Evolutionary conservation across 2,329 filamentous ascomycete genomes (phyloP), one percentile per base, ranked within the genome.

Genomic region (Aspergillus hortae): DNA sequence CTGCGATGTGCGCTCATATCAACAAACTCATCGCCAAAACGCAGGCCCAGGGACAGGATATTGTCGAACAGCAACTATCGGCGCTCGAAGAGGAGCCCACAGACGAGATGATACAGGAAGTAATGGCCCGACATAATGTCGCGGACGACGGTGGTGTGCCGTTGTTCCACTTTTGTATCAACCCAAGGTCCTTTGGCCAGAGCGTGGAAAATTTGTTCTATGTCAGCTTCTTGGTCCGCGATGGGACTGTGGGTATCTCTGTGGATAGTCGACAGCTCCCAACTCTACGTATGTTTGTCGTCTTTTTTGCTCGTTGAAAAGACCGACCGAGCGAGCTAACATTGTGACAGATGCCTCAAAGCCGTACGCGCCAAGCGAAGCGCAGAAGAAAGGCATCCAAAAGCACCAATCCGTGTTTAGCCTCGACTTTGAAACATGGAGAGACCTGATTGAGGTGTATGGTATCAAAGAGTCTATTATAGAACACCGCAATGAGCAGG

Each of bases 191-290:
- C 0, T 99, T 97, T 63, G 90, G 90, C 0, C 94, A 99, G 71
- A 96, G 91, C 0, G 86, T 99, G 6, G 94, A 99, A 68, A 99
- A 99, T 63, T 78, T 99, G 62, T 99, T 99, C 71, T 97, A 97
- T 68, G 83, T 96, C 61, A 95, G 90, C 67, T 99, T 99, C 66
- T 75, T 99, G 55, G 90, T 97, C 54, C 85, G 89, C 52, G 94
- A 99, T 71, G 91, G 91, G 10, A 84, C 82, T 54, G 82, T 91
- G 5, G 84, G 83, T 32, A 79, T 99, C n/a, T 78, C 82, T 3
- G 81, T 84, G 51, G 92, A 96, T 64, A 80, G 84, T 11, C 75
- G 87, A 54, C 85, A 82, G 1, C 74, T 96, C 40, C 92, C 92
- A n/a, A 84, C 90, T 19, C 71, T 97, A 45, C 78, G 91, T 95